A percentile compares a stretch with the other conserved stretches of the same genome.
phyloP scores from a whole-genome alignment of 179 eudicot genomes.

The Silene noctiflora region DNA sequence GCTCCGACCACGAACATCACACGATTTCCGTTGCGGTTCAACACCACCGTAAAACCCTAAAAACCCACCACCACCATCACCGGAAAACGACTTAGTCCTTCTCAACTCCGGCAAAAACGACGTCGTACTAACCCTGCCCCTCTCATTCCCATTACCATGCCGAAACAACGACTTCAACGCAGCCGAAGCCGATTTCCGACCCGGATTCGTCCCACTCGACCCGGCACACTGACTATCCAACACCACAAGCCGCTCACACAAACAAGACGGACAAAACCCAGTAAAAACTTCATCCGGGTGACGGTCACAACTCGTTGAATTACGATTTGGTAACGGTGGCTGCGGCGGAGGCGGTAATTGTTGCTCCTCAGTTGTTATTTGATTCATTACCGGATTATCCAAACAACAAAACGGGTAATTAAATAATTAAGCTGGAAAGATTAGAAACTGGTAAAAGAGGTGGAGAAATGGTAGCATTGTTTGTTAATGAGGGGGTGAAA shows the following conservation, averaged over 20 bases:
- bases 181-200: conserved; percentile 55
- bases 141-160: conserved; percentile 15
- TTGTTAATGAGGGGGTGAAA: neutral
- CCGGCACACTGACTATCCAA: conserved; percentile 47
- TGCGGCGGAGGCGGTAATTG: conserved; percentile 58
- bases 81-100: conserved; percentile 82
- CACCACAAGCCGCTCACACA: conserved; percentile 76
- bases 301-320: conserved; percentile 71
- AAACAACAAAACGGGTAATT: no score
- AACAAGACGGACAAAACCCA: conserved; percentile 90
- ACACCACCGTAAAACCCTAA: conserved; percentile 40
- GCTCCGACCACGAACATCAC: conserved; percentile 77
- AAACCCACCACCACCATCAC: conserved; percentile 49
- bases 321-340: conserved; percentile 59
- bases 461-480: neutral
- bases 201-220: conserved; percentile 30
- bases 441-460: neutral
- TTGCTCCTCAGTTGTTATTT: conserved; percentile 28
- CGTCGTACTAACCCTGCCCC: conserved; percentile 30
- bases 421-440: neutral
- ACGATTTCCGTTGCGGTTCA: conserved; percentile 90
- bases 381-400: conserved; percentile 16
- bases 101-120: conserved; percentile 71
- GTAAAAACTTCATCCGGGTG: conserved; percentile 76
- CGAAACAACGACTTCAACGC: conserved; percentile 64